Evolutionary conservation across 768 basidiomycete species (phyloP), one percentile per base, ranked within the genome.

Genomic region (Pholiota molesta): DNA sequence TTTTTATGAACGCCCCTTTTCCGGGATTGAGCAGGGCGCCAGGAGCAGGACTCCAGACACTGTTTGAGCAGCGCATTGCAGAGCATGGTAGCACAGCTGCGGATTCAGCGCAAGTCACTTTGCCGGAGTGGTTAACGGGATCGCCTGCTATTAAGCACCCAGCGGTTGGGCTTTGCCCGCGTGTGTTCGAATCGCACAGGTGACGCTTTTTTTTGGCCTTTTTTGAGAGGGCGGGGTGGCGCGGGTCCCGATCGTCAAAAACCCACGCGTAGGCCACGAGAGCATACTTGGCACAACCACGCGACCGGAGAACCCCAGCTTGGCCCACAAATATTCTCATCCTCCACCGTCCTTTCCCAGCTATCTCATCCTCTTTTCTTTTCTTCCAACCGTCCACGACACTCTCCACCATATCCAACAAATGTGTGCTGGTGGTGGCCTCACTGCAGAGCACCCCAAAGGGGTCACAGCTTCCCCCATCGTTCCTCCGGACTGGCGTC

Each of bases 91-190:
- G 47, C 23, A 23, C 21, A 44, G 26, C 3, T 16, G n/a, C 16
- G 2, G n/a, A 31, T 28, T 26, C 13, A 5, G 5, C 10, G 35
- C 21, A 63, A 57, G 89, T 89, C 88, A 90, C 91, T 90, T 92
- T 92, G 90, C 90, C 90, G 89, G 90, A 92, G 91, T 92, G 90
- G 90, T 92, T 92, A 91, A 91, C 86, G 86, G 86, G 85, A 86
- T 86, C 83, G 85, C 86, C 87, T 88, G 86, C 86, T 88, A 88
- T 57, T 14, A 40, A 54, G 59, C 40, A 55, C 40, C 31, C 28
- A 71, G 69, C 67, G 69, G 68, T 72, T 72, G 71, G 69, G 62
- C 71, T 71, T 71, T 72, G 71, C 63, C 68, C 69, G 73, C 71
- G 71, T 71, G 71, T 72, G 72, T 74, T 73, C 72, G 71, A 73